Percentiles rank a stretch among this genome's conserved stretches.
phyloP scores from a whole-genome alignment of 1,284 basidiomycete species.

The Mycosarcoma mackinlayi region DNA sequence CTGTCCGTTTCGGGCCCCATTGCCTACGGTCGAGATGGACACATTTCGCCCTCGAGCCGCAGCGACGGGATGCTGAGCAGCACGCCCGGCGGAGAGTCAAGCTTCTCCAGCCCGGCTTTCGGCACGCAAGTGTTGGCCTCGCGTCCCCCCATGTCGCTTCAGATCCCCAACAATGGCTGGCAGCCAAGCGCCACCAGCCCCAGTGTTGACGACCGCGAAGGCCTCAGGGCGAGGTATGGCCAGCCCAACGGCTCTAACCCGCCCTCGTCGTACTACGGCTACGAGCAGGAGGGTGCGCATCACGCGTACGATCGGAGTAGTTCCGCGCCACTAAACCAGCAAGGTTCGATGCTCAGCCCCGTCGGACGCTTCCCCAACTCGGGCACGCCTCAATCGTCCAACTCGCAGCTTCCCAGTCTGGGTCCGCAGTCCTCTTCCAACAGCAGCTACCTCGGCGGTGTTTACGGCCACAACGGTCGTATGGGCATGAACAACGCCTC shows the following conservation, averaged over 20 bases:
- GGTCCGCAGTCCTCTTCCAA: slow-evolving; percentile 19
- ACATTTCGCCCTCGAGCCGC: slow-evolving; percentile 33
- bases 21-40: slow-evolving; percentile 34
- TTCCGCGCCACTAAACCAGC: slow-evolving; percentile 35
- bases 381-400: slow-evolving; percentile 27
- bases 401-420: slow-evolving; percentile 40
- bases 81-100: slow-evolving; percentile 36
- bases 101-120: slow-evolving; percentile 45
- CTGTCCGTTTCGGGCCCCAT: slow-evolving; percentile 29
- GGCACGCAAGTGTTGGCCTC: slow-evolving; percentile 26
- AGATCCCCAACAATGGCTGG: slow-evolving; percentile 39
- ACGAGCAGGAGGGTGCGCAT: slow-evolving; percentile 39
- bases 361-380: slow-evolving; percentile 34
- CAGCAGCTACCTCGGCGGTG: slow-evolving; percentile 37
- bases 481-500: slow-evolving; percentile 18
- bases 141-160: slow-evolving; percentile 43
- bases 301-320: slow-evolving; percentile 45
- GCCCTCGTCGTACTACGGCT: slow-evolving; percentile 32
- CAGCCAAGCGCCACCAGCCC: slow-evolving; percentile 23
- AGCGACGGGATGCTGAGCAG: slow-evolving; percentile 40
- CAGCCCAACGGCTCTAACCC: slow-evolving; percentile 16
- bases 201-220: slow-evolving; percentile 41
- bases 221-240: slow-evolving; percentile 30
- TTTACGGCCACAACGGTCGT: slow-evolving; percentile 27
- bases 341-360: slow-evolving; percentile 37